These are phyloP conservation scores for Limonium bicolor DNA, from an alignment of 148 eudicot species.

Conservation along the genomic window DNA sequence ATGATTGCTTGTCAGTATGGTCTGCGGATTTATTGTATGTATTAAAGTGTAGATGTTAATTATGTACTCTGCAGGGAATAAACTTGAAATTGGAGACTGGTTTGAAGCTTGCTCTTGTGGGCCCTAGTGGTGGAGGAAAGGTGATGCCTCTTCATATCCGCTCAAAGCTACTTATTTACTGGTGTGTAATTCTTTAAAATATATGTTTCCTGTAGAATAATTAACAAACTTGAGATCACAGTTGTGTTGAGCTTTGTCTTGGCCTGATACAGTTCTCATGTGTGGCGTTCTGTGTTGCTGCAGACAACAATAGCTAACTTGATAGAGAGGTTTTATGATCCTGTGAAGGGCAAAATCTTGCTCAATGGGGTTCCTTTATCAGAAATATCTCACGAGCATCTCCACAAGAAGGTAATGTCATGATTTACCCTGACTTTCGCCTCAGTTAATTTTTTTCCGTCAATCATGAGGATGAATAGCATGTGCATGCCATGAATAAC, in stretches of 20 bases:
- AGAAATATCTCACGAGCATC: slow-evolving; percentile 63
- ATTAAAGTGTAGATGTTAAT: background rate
- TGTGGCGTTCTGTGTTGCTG: slow-evolving; percentile 3
- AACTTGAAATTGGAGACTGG: slow-evolving; percentile 56
- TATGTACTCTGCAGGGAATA: slow-evolving; percentile 38
- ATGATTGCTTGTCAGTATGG: background rate
- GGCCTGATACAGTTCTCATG: background rate
- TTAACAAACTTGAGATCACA: too few relatives aligned
- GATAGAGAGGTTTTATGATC: slow-evolving; percentile 85
- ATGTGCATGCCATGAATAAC: too few relatives aligned
- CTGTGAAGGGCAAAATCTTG: slow-evolving; percentile 61
- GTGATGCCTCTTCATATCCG: slow-evolving; percentile 22
- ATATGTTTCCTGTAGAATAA: background rate
- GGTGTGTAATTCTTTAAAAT: background rate
- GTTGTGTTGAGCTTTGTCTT: background rate
- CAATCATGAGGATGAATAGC: too few relatives aligned
- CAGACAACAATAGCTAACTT: slow-evolving; percentile 92
- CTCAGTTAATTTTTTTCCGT: too few relatives aligned
- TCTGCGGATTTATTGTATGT: background rate
- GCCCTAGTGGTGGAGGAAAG: slow-evolving; percentile 98
- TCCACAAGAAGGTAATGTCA: slow-evolving; percentile 83
- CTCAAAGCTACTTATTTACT: too few relatives aligned
- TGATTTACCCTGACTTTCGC: too few relatives aligned
- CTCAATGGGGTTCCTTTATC: slow-evolving; percentile 63
- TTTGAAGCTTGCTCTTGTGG: slow-evolving; percentile 84